Percentiles rank a stretch among this genome's conserved stretches.
These are phyloP conservation scores for Aeminium ludgeri DNA, from an alignment of 495 filamentous ascomycete genomes.

Conservation along the genomic window DNA sequence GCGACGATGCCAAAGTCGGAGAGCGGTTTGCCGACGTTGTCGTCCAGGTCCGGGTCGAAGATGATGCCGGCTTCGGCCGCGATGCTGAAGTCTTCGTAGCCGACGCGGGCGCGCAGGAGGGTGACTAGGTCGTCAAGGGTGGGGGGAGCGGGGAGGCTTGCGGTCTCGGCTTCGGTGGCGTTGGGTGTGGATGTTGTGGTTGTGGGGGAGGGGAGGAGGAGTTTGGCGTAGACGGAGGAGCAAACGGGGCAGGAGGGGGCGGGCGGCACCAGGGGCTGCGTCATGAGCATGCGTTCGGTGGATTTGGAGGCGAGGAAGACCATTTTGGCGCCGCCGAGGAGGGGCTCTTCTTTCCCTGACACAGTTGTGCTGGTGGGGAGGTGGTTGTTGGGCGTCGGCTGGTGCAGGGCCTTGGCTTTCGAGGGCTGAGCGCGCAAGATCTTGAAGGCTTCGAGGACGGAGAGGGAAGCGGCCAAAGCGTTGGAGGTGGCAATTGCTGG, in stretches of 20 bases:
- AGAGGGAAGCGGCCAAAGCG: conserved; percentile 84
- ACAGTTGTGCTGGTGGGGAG: not conserved
- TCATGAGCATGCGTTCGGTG: conserved; percentile 53
- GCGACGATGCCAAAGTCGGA: conserved; percentile 47
- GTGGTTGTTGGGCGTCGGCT: conserved; percentile 26
- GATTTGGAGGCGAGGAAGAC: conserved; percentile 62
- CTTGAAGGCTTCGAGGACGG: conserved; percentile 86
- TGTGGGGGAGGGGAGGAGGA: conserved; percentile 57
- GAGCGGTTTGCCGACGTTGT: conserved; percentile 66
- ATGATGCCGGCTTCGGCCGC: conserved; percentile 53
- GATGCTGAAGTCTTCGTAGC: conserved; percentile 73
- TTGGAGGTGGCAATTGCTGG: conserved; percentile 97
- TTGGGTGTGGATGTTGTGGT: too few species aligned
- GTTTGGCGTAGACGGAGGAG: conserved; percentile 46
- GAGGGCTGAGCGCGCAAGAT: conserved; percentile 38
- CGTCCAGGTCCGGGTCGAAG: conserved; percentile 77
- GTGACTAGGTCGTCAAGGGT: conserved; percentile 73
- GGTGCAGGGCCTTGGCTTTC: conserved; percentile 34
- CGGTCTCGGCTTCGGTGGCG: conserved; percentile 48
- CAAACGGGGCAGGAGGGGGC: conserved; percentile 72
- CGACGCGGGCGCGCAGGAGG: conserved; percentile 48
- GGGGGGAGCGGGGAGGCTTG: too few species aligned
- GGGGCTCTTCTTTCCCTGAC: not conserved
- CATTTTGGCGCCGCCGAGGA: conserved; percentile 22
- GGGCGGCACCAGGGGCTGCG: conserved; percentile 56